phyloP scores from a whole-genome alignment of 768 basidiomycete genomes.

The Russula dissimulans region DNA sequence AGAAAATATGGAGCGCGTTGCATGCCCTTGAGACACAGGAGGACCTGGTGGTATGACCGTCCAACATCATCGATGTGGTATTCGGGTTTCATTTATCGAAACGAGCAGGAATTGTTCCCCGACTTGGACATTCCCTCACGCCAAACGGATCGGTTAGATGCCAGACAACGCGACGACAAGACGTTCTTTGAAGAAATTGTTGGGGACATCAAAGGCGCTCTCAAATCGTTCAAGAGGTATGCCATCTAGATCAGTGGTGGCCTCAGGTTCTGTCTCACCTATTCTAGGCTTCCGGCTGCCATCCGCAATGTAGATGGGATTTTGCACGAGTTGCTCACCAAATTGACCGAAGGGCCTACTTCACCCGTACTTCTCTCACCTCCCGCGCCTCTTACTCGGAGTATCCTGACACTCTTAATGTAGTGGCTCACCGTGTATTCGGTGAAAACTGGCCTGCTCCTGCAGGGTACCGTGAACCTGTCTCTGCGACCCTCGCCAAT shows the following conservation, averaged over 20 bases:
- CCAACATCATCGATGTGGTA: not conserved
- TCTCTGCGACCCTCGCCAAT: not conserved
- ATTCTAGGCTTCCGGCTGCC: not conserved
- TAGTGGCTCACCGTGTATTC: not conserved
- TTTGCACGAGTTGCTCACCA: not conserved
- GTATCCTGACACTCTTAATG: not conserved
- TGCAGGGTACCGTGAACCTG: constrained; percentile 9
- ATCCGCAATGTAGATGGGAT: not conserved
- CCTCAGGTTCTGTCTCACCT: not conserved
- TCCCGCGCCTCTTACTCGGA: not conserved
- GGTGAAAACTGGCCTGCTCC: constrained; percentile 6
- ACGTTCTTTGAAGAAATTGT: constrained; percentile 6
- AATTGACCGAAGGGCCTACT: not conserved
- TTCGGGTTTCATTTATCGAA: not conserved
- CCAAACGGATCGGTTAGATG: not conserved
- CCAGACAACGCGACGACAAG: not conserved
- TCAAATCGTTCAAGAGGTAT: not conserved
- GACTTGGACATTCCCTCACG: not conserved
- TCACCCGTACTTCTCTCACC: not conserved
- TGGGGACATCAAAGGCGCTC: not conserved
- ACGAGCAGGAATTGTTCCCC: not conserved
- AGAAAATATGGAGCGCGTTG: not conserved
- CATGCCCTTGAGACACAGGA: not conserved
- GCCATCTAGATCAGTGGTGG: not conserved
- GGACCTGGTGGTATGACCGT: constrained; percentile 1